phyloP scores from a whole-genome alignment of 2,329 filamentous ascomycete species.

The Alternaria burnsii region DNA sequence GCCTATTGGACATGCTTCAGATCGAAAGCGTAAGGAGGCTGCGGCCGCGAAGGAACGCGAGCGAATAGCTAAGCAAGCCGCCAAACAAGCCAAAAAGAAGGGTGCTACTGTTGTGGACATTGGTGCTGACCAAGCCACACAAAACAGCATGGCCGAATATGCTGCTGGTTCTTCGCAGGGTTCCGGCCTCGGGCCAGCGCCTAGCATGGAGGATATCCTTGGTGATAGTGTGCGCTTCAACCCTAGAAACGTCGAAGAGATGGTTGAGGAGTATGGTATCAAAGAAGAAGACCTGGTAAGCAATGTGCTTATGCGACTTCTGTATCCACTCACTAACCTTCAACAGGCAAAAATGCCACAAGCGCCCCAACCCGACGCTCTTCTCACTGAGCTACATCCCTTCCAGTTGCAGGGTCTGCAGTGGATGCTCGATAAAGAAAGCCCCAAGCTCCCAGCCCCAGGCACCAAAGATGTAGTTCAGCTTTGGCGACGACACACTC shows the following conservation, averaged over 20 bases:
- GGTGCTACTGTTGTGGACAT: slow-evolving; percentile 35
- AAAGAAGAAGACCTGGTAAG: slow-evolving; percentile 70
- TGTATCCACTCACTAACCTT: slow-evolving; percentile 16
- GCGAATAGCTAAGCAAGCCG: slow-evolving; percentile 54
- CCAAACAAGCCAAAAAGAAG: slow-evolving; percentile 41
- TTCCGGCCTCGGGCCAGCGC: slow-evolving; percentile 46
- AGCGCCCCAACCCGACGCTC: slow-evolving; percentile 70
- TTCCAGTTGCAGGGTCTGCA: slow-evolving; percentile 81
- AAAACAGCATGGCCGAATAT: slow-evolving; percentile 37
- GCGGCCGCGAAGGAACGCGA: slow-evolving; percentile 64
- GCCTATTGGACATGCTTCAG: slow-evolving; percentile 53
- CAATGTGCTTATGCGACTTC: not conserved
- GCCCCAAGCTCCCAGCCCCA: slow-evolving; percentile 68
- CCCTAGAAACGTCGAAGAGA: slow-evolving; percentile 69
- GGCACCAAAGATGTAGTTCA: slow-evolving; percentile 72
- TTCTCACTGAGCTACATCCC: slow-evolving; percentile 75
- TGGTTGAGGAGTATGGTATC: slow-evolving; percentile 74
- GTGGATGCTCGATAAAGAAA: slow-evolving; percentile 83
- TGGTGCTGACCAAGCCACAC: slow-evolving; percentile 24
- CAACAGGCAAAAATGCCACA: slow-evolving; percentile 69
- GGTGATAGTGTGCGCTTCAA: slow-evolving; percentile 72
- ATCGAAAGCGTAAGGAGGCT: slow-evolving; percentile 61
- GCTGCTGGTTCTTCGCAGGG: slow-evolving; percentile 36
- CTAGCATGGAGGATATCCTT: slow-evolving; percentile 70
- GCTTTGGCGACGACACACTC: slow-evolving; percentile 72